Evolutionary conservation across 139 green algal species (phyloP), one percentile per base, ranked within the genome.

Genomic region (Deuterostichococcus epilithicus): DNA sequence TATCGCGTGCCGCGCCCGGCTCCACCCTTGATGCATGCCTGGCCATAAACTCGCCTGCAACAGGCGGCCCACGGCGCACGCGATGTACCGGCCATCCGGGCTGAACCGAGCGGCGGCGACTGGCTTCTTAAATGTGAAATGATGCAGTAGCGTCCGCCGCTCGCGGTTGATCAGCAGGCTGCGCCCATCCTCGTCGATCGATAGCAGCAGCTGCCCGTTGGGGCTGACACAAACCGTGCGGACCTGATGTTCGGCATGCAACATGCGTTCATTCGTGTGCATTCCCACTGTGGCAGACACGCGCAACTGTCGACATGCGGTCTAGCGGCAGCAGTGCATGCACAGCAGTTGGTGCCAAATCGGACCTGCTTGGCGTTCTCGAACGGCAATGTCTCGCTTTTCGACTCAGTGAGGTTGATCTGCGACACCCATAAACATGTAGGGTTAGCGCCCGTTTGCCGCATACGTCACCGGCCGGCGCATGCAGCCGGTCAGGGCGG

Each of bases 101-200:
- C 86, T 94, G 87, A 98, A 99, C 13, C 85, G 82, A 25, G 92
- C 90, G 13, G 85, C 89, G 0, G 83, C 63, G 18, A 98, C 92
- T 1, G 87, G 75, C 1, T 63, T 84, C 76, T 97, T 97, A 87
- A 99, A 98, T 69, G 83, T 92, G 77, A 98, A 92, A 79, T 94
- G 91, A 84, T 98, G 93, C 72, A 99, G 88, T 76, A 98, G 83
- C 23, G 91, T 88, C 25, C 87, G 76, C 0, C 88, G 85, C 26
- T 73, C 77, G 39, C 88, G 81, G 75, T 94, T 95, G 36, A 97
- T 87, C 33, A 98, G 82, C 68, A 97, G 76, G 28, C 87, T 85
- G 0, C 89, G 83, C 18, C 95, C 95, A 0, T 94, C 84, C 45
- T 90, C 82, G 70, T 98, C 95, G 0, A 98, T 89, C 1, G 87